Evolutionary conservation across 805 yeast species (phyloP), one percentile per base, ranked within the genome.

Genomic region (Tetrapisispora phaffii): DNA sequence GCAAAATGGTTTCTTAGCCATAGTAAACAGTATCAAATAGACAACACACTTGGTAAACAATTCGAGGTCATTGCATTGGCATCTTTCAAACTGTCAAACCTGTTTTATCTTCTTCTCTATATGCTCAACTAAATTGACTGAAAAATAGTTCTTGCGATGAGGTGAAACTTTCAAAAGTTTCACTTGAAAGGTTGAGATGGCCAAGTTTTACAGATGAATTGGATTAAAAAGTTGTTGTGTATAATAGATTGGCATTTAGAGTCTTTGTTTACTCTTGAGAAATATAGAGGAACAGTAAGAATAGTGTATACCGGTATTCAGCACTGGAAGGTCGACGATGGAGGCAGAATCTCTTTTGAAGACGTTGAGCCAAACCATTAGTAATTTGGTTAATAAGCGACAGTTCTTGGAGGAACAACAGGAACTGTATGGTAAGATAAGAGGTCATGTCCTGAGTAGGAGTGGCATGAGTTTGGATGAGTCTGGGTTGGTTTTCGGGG

Each of bases 401-500:
- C 49, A 48, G 9, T 63, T 62, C 41, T 45, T 64, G 34, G 38
- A 39, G 17, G 60, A 58, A 7, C 68, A 64, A 43, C 44, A 50
- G 22, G 51, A 46, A 12, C 53, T 57, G 22, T 63, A 63, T 43
- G 41, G 36, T 19, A 44, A 32, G 12, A 53, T 61, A 7, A 51
- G 54, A 40, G 41, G 46, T 1, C 7, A 42, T 42, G 34, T 41
- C 52, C 36, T 39, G 33, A 35, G 29, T 16, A 47, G 39, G 10
- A 44, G 41, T 4, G 47, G 23, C 15, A 34, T 26, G 21, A 47
- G 31, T 5, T 45, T 29, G 19, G 53, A 46, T 20, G 46, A 43
- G 3, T 52, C 47, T 13, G 66, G 65, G 4, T 29, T 50, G 33
- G 51, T 61, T 6, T 49, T 58, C 26, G 67, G 66, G 12, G 67